Conservation (phyloP, 805 yeast genomes). For the Hanseniaspora occidentalis region DNA sequence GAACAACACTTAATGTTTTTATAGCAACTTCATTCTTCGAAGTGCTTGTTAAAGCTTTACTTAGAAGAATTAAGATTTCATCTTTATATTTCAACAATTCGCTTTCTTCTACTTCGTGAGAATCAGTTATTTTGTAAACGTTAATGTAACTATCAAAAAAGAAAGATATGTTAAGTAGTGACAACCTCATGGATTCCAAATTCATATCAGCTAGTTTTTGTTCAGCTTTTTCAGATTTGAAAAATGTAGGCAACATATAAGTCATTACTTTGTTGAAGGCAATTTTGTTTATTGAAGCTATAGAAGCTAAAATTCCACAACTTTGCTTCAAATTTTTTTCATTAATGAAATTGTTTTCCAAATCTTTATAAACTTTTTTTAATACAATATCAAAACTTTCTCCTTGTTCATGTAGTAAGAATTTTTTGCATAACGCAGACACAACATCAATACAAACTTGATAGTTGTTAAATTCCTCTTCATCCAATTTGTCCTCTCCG, state of each 20-base stretch:
- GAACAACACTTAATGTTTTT: slow-evolving; percentile 52
- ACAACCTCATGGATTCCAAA: slow-evolving; percentile 43
- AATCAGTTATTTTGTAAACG: slow-evolving; percentile 23
- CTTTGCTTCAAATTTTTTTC: slow-evolving; percentile 52
- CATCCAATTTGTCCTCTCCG: slow-evolving; percentile 29
- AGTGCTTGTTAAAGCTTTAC: slow-evolving; percentile 56
- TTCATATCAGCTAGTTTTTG: slow-evolving; percentile 24
- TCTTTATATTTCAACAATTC: slow-evolving; percentile 43
- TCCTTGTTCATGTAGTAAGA: slow-evolving; percentile 17
- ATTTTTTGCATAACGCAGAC: slow-evolving; percentile 29
- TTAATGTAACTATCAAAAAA: slow-evolving; percentile 35
- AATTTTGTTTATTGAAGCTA: slow-evolving; percentile 34
- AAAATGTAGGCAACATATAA: slow-evolving; percentile 32
- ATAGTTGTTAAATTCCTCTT: slow-evolving; percentile 29
- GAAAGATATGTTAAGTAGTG: slow-evolving; percentile 48
- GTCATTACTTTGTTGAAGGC: slow-evolving; percentile 39
- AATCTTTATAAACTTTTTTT: slow-evolving; percentile 33
- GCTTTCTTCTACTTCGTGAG: slow-evolving; percentile 16
- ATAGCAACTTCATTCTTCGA: slow-evolving; percentile 59
- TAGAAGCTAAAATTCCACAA: slow-evolving; percentile 41
- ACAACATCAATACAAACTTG: slow-evolving; percentile 34
- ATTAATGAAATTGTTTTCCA: slow-evolving; percentile 37
- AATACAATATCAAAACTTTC: slow-evolving; percentile 27
- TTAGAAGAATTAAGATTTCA: slow-evolving; percentile 49
- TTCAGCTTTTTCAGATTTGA: slow-evolving; percentile 17